Evolutionary conservation across 306 rosid species (phyloP), one percentile per base, ranked within the genome.

Genomic region (Macrotyloma uniflorum): DNA sequence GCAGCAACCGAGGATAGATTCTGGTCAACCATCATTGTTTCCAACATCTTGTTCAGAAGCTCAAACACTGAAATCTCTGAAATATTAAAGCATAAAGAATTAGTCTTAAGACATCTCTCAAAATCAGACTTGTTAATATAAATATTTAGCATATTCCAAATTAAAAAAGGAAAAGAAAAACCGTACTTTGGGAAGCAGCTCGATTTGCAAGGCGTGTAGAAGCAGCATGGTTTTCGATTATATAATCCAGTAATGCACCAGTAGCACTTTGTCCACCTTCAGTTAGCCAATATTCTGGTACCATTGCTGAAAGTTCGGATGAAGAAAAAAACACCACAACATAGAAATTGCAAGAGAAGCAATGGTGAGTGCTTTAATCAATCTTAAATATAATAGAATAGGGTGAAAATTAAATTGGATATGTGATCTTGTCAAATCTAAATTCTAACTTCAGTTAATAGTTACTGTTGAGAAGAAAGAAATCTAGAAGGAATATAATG

Each of bases 231-330:
- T 78, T 93, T 86, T 95, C 93, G 76, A 95, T 87, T 80, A 95
- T 72, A 87, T 93, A 89, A 90, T 95, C 98, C 84, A 95, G 86
- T 68, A 95, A 86, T 68, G 98, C 97, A 83, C 98, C 98, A 76
- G 97, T 95, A 77, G 98, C 98, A 93, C 98, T 95, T 87, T 95
- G 97, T 63, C 98, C 98, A n/a, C 97, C 98, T 93, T 95, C 98
- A 14, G 98, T 95, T 28, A 95, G 94, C 98, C 98, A 95, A 79
- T 89, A 88, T 78, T 92, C 97, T 10, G 98, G 98, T 79, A 93
- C 85, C 98, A 95, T 95, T 18, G 98, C 98, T 95, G 90, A 72
- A 87, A 59, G 68, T 20, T 47, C 59, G 55, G 74, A 69, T 38
- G 63, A 75, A 87, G 36, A 68, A 78, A 74, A 78, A 78, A 20